Conservation (phyloP, 2,329 filamentous ascomycete species). For the Fusarium equiseti region DNA sequence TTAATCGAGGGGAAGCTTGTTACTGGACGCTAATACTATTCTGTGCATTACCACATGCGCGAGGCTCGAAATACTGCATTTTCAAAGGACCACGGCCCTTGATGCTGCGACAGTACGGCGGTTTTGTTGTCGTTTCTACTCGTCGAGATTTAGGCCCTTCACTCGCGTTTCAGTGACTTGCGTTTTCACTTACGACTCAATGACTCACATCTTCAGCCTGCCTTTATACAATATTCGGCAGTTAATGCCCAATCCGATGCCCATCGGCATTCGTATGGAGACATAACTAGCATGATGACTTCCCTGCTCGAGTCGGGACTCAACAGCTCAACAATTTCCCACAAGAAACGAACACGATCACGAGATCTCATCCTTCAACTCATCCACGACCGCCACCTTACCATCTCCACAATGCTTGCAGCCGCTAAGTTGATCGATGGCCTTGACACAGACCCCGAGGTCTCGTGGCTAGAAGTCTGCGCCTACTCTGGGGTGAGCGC, state of each 20-base stretch:
- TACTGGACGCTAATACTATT: no score
- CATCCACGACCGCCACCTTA: neutral
- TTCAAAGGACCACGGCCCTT: neutral
- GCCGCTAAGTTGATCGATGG: neutral
- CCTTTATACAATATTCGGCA: no score
- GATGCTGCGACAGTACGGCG: neutral
- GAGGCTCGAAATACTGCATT: neutral
- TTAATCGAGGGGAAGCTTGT: no score
- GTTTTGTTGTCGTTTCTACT: neutral
- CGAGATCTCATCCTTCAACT: neutral
- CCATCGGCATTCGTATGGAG: neutral
- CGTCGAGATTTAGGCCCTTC: neutral
- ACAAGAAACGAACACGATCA: neutral
- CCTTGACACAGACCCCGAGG: neutral
- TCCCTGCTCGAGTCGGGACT: neutral
- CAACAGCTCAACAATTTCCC: neutral
- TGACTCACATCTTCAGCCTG: neutral
- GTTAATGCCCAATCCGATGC: neutral
- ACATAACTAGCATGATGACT: neutral
- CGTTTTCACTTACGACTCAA: no score
- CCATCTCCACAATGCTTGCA: neutral
- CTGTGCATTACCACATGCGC: no score
- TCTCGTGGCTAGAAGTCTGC: neutral
- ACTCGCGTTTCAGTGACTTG: neutral
- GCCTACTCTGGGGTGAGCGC: neutral